Conservation (phyloP, 2,329 filamentous ascomycete species). For the Aspergillus aculeatinus region DNA sequence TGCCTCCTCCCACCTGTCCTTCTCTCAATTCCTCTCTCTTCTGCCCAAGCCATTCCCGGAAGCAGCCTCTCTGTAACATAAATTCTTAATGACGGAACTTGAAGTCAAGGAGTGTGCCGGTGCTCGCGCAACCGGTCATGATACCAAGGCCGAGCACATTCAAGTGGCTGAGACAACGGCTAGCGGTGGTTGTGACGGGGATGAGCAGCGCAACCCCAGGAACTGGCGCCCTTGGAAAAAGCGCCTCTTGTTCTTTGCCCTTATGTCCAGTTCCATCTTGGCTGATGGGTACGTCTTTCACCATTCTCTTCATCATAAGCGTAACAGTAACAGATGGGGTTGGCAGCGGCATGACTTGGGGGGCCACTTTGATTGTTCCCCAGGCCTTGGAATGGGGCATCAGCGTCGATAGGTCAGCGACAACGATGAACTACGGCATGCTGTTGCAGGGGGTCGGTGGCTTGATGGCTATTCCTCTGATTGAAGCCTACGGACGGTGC, state of each 20-base stretch:
- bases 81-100: background rate
- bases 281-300: conserved; percentile 33
- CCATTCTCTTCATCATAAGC: background rate
- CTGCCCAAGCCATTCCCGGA: too few relatives aligned
- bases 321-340: background rate
- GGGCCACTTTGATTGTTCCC: conserved; percentile 40
- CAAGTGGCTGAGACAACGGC: background rate
- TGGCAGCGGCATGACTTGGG: conserved; percentile 41
- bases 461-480: conserved; percentile 39
- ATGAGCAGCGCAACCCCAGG: conserved; percentile 25
- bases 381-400: conserved; percentile 40
- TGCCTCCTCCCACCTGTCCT: too few relatives aligned
- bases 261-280: conserved; percentile 37
- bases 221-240: conserved; percentile 33
- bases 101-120: background rate
- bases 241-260: conserved; percentile 32
- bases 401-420: conserved; percentile 33
- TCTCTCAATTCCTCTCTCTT: too few relatives aligned
- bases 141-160: background rate
- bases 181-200: background rate
- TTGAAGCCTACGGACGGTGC: conserved; percentile 43
- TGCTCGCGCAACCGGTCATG: background rate
- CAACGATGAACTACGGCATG: conserved; percentile 43
- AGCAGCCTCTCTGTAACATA: too few relatives aligned
- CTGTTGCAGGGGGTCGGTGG: conserved; percentile 41